Evolutionary conservation across 192 early-diverging fungal species (phyloP).

Genomic region (Geranomyces michiganensis): DNA sequence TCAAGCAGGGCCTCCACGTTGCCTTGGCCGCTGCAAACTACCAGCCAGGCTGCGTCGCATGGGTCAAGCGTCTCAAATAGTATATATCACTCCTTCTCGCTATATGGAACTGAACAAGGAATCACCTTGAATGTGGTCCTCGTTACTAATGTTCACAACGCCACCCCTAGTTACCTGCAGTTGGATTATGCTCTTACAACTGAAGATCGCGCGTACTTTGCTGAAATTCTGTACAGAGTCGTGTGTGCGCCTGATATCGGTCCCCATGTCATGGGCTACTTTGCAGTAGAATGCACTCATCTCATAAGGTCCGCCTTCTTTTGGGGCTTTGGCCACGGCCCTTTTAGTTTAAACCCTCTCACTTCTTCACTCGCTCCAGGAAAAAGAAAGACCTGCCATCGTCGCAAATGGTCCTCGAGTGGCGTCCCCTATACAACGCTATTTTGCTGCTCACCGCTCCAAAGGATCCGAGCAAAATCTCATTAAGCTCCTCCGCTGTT

Average conservation of each 20-base stretch:
- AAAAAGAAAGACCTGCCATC: slow-evolving; percentile 67
- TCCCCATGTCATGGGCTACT: slow-evolving; percentile 63
- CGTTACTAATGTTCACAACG: slow-evolving; percentile 7
- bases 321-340: too few relatives aligned
- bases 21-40: slow-evolving; percentile 59
- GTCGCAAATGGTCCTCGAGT: slow-evolving; percentile 69
- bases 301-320: slow-evolving; percentile 63
- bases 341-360: too few relatives aligned
- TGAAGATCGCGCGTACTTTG: slow-evolving; percentile 59
- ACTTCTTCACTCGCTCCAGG: slow-evolving; percentile 34
- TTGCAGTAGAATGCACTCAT: slow-evolving; percentile 59
- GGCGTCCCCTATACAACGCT: slow-evolving; percentile 74
- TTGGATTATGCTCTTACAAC: slow-evolving; percentile 63
- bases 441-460: slow-evolving; percentile 62
- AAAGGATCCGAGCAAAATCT: slow-evolving; percentile 67
- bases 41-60: slow-evolving; percentile 53
- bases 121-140: neutral
- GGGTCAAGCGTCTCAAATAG: slow-evolving; percentile 58
- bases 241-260: slow-evolving; percentile 69
- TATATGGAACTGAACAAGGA: too few relatives aligned
- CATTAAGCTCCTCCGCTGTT: slow-evolving; percentile 54
- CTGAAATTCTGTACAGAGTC: slow-evolving; percentile 67
- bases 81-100: neutral
- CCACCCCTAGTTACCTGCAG: slow-evolving; percentile 62
- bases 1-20: slow-evolving; percentile 48